Base-by-base conservation (phyloP, 352 stramenopile genomes). In the Phytophthora fragariae region DNA sequence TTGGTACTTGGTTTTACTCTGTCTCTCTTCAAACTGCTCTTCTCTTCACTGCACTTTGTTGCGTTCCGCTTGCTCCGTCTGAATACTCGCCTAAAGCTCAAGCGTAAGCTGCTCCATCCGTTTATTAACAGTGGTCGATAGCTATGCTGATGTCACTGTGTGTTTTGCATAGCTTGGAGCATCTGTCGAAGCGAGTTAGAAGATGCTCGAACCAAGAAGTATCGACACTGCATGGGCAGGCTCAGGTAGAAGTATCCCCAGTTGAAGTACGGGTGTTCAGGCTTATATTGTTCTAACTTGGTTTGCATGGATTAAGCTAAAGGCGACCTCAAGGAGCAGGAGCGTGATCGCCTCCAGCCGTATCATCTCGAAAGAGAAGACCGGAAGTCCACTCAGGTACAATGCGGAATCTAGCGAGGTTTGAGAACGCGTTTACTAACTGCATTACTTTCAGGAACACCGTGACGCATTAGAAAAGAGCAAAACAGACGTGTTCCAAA, bases 321-420 rank as follows among this genome's bases (percentile, higher is more conserved):
- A 92, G 56, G 39, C 68, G n/a, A 73, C 89, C 54, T 77, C 80
- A 2, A 78, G 76, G 31, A 75, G 1, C 67, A 89, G 60, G 82
- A 92, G 39, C 79, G 79, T 15, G 82, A 88, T 52, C 70, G 77
- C 5, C 56, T 82, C 0, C 78, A 83, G 14, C 61, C 79, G n/a
- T 76, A 81, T 41, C 49, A 53, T 19, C 61, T 70, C 1, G 78
- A 86, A 31, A 76, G 73, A n/a, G 66, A 88, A 56, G 73, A 85
- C 14, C 87, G 80, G 83, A 82, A 85, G 41, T 63, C 70, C 4
- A 75, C 70, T 2, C 73, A 89, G 62, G 81, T 86, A 37, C 21
- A n/a, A 3, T 29, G 46, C 27, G 21, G 14, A 49, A 19, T 49
- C 0, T 41, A 49, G 1, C 41, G 6, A 49, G 15, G 4, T 49